phyloP scores from a whole-genome alignment of 371 early-diverging fungal genomes.

The Circinella umbellata region DNA sequence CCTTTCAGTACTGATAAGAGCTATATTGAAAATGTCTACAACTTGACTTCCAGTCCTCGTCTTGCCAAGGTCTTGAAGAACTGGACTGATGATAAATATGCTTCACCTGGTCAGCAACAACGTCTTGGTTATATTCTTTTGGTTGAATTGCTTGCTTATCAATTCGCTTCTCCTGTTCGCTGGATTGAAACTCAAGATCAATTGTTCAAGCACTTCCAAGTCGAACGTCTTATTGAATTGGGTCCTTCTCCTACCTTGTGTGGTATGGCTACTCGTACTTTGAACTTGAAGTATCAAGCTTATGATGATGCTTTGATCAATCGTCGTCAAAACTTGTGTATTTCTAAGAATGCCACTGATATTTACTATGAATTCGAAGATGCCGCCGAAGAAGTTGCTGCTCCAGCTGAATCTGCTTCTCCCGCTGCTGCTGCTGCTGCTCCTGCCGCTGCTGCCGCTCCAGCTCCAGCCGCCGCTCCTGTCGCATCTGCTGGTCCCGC shows the following conservation, averaged over 20 bases:
- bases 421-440: slow-evolving; percentile 53
- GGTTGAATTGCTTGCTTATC: slow-evolving; percentile 93
- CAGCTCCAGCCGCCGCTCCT: slow-evolving; percentile 36
- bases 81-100: slow-evolving; percentile 78
- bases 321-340: slow-evolving; percentile 87
- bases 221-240: slow-evolving; percentile 90
- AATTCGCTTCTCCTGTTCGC: slow-evolving; percentile 93
- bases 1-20: slow-evolving; percentile 83
- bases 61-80: slow-evolving; percentile 80
- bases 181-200: slow-evolving; percentile 99
- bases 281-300: slow-evolving; percentile 96
- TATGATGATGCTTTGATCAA: slow-evolving; percentile 93
- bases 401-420: slow-evolving; percentile 52
- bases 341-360: slow-evolving; percentile 87
- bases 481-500: slow-evolving; percentile 54
- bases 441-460: slow-evolving; percentile 59
- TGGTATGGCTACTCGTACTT: slow-evolving; percentile 94
- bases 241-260: slow-evolving; percentile 90
- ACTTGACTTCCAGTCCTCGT: slow-evolving; percentile 74
- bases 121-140: slow-evolving; percentile 85
- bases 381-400: slow-evolving; percentile 46
- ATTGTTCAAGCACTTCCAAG: slow-evolving; percentile 79
- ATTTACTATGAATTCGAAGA: slow-evolving; percentile 92
- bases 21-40: slow-evolving; percentile 82
- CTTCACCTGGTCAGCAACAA: slow-evolving; percentile 82